A percentile compares a stretch with the other conserved stretches of the same genome.
These are phyloP conservation scores for Suillus fuscotomentosus DNA, from an alignment of 768 basidiomycete species.

Conservation along the genomic window DNA sequence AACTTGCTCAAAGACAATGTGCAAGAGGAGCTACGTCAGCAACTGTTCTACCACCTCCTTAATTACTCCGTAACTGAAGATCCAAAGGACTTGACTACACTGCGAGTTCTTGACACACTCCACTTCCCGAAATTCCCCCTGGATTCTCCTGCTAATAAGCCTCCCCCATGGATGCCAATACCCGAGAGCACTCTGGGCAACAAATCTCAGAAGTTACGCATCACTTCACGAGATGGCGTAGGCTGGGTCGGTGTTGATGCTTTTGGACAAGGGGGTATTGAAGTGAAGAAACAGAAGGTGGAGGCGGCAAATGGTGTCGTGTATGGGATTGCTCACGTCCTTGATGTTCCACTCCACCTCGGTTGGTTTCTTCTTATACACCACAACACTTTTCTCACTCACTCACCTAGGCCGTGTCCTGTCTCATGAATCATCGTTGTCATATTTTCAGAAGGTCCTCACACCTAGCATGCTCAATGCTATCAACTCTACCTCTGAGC, in stretches of 20 bases:
- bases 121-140: slow-evolving; percentile 63
- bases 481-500: slow-evolving; percentile 64
- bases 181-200: slow-evolving; percentile 81
- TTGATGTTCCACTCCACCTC: slow-evolving; percentile 72
- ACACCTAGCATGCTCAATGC: slow-evolving; percentile 53
- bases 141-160: slow-evolving; percentile 63
- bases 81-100: slow-evolving; percentile 37
- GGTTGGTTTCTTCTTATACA: slow-evolving; percentile 43
- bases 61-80: slow-evolving; percentile 66
- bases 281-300: slow-evolving; percentile 55
- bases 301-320: slow-evolving; percentile 76
- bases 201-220: slow-evolving; percentile 77
- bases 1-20: slow-evolving; percentile 68
- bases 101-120: slow-evolving; percentile 53
- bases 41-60: slow-evolving; percentile 91
- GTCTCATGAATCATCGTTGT: slow-evolving; percentile 54
- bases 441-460: slow-evolving; percentile 74
- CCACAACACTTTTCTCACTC: slow-evolving; percentile 3
- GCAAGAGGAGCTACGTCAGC: slow-evolving; percentile 80
- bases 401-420: slow-evolving; percentile 55
- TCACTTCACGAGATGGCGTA: slow-evolving; percentile 48
- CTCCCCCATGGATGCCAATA: slow-evolving; percentile 83
- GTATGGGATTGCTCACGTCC: slow-evolving; percentile 69
- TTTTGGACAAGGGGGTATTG: slow-evolving; percentile 72
- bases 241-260: slow-evolving; percentile 71